A percentile compares a stretch with the other conserved stretches of the same genome.
phyloP scores from a whole-genome alignment of 352 stramenopile genomes.

The Pythium dissimile region DNA sequence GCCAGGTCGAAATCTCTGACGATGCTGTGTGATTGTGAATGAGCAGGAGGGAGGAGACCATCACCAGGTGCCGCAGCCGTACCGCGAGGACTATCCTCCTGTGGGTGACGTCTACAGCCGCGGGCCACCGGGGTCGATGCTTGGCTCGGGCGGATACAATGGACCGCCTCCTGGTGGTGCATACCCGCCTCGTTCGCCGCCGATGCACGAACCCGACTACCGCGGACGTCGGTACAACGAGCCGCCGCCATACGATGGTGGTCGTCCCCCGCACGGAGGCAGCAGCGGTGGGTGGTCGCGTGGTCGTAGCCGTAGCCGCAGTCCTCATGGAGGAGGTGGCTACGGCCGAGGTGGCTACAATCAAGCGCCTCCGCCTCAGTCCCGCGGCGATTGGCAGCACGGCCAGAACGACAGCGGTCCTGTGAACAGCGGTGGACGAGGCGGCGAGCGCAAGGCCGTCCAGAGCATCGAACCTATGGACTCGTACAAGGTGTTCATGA shows the following conservation, averaged over 20 bases:
- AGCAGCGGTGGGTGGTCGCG: slow-evolving; percentile 17
- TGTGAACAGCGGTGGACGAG: slow-evolving; percentile 11
- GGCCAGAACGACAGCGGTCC: slow-evolving; percentile 1
- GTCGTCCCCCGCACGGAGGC: slow-evolving; percentile 25
- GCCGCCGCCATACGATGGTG: too few relatives aligned
- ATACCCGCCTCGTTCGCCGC: slow-evolving; percentile 18
- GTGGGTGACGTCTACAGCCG: slow-evolving; percentile 32
- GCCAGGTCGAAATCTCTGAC: too few relatives aligned
- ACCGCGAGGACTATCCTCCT: slow-evolving; percentile 40
- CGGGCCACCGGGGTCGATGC: slow-evolving; percentile 15
- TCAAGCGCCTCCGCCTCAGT: slow-evolving; percentile 11
- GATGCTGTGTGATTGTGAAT: not conserved
- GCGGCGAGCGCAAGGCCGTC: slow-evolving; percentile 31
- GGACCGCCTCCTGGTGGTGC: slow-evolving; percentile 24
- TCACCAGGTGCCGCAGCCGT: slow-evolving; percentile 21
- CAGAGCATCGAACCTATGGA: slow-evolving; percentile 64
- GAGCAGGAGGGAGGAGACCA: slow-evolving; percentile 26
- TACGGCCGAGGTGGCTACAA: slow-evolving; percentile 10
- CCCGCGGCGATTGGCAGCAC: slow-evolving; percentile 12
- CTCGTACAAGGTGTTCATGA: slow-evolving; percentile 88
- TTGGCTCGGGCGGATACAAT: slow-evolving; percentile 22
- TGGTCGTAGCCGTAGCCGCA: slow-evolving; percentile 35
- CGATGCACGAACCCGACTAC: slow-evolving; percentile 19
- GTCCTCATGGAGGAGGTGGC: slow-evolving; percentile 21
- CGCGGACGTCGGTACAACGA: slow-evolving; percentile 29